Evolutionary conservation across 345 rosid species (phyloP), one percentile per base, ranked within the genome.

Genomic region (Brassica napus): DNA sequence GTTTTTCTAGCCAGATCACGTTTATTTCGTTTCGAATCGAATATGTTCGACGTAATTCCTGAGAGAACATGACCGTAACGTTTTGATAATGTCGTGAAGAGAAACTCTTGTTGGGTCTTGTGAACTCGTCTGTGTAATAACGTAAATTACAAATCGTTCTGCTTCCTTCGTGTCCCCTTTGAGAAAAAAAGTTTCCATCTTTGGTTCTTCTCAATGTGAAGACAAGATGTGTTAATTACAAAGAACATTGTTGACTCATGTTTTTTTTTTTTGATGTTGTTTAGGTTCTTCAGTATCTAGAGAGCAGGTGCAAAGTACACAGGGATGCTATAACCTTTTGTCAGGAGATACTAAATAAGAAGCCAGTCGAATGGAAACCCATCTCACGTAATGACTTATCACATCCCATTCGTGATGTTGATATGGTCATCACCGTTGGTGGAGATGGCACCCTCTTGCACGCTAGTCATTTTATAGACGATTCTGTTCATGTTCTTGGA

Each of bases 381-480:
- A 47, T 89, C 72, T 74, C 88, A 2, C 92, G 98, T 21, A 85
- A 85, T 8, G 77, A 84, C 57, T 74, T 91, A 70, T 84, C 85
- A 1, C 74, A 72, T 62, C 89, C 88, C 9, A 85, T 94, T 65
- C 81, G 67, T 72, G 80, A 89, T 73, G 90, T 90, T 35, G 98
- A 94, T 83, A 83, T 94, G 80, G 98, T 94, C 49, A 87, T 94
- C 65, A 93, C 98, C 1, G 80, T 94, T 6, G 97, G 98, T 71
- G 98, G 98, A 32, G 98, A 94, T 65, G 98, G 98, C 37, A 93
- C 98, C 8, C 97, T 94, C 32, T 82, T 94, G 88, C 97, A 90
- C 72, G 98, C 98, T 35, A 87, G 97, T 73, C 98, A 94, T 86
- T 90, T 89, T 65, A 73, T 94, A 59, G 93, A 91, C 82, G 92